Evolutionary conservation across 106 monocot genomes (phyloP), one percentile per base, ranked within the genome.

Genomic region (Dioscorea zingiberensis): DNA sequence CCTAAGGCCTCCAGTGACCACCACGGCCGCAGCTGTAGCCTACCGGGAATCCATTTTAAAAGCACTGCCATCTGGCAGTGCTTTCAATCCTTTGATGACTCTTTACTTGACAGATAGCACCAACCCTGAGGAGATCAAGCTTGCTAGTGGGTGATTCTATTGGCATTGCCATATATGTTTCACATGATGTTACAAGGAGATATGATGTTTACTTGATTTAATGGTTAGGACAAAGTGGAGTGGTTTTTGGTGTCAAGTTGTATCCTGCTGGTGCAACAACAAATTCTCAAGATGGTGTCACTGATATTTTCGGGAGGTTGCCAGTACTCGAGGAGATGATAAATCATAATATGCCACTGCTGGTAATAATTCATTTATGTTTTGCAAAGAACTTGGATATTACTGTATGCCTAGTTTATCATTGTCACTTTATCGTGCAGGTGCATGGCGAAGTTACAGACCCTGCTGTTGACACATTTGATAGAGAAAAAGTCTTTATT

Each of bases 261-360:
- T 98, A 98, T 75, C 97, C 92, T 73, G 88, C 92, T 73, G 97
- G 97, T 48, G 97, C 92, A 46, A 98, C 97, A 55, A 98, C 97
- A 27, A 92, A 98, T 66, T 98, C 92, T 62, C 92, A 98, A 77
- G 85, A 88, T 78, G 97, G 97, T 27, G 97, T 98, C 27, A 92
- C 92, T 27, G 97, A 98, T 78, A 84, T 98, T 30, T 98, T 98
- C 74, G 92, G 92, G 21, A 92, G 89, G 76, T 98, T 89, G 26
- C 92, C 97, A 49, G 92, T 98, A 59, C 85, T 98, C 45, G 81
- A 86, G 62, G 71, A 92, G 74, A 98, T 98, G 97, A 75, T 72
- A 38, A 69, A 82, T 55, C 88, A 89, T 14, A 85, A 76, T 47
- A 97, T 97, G 97, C 97, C 86, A 45, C 71, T 97, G 51, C 73